Evolutionary conservation across 73 alveolate species (phyloP), one percentile per base, ranked within the genome.

Genomic region (Halteria grandinella): DNA sequence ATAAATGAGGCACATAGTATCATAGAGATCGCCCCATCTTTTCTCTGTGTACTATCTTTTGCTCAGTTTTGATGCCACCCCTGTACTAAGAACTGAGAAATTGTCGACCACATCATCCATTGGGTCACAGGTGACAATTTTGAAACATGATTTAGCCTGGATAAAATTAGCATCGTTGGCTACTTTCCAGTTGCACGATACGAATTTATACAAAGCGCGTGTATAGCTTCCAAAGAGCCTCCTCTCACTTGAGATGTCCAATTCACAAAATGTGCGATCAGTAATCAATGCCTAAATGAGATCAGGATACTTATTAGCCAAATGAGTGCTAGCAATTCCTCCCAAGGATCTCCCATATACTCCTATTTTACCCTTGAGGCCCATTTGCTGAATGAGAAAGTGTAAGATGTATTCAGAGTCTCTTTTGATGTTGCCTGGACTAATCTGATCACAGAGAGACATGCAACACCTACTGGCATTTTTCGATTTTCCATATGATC

Each of bases 311-410:
- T 83, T 72, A 49, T 64, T 39, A 33, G 95, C 95, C 11, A 91
- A 70, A 83, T 83, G 90, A 49, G 87, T 58, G n/a, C 93, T 60
- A 28, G 91, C 92, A 5, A 83, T 82, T 11, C 98, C 98, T 15
- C 98, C 98, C 10, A 92, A 37, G n/a, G 95, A 84, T 41, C 89
- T 75, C 0, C 98, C 98, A 66, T 89, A 93, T 10, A 85, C 95
- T 0, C 96, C 96, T 18, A 92, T 89, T 49, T 74, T 72, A 0
- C 92, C 92, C 47, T 79, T 69, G 14, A 58, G 58, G 21, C 73
- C 53, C 8, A 69, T 21, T 43, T 50, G 41, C 15, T 79, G 58
- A 60, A 37, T 58, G 54, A 86, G 48, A 75, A 79, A 93, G 23
- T 69, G 82, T 77, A 55, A 36, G 39, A 73, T 74, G 51, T 64